Evolutionary conservation across 1,139 yeast genomes (phyloP).

Genomic region (Taiozyma sp.): DNA sequence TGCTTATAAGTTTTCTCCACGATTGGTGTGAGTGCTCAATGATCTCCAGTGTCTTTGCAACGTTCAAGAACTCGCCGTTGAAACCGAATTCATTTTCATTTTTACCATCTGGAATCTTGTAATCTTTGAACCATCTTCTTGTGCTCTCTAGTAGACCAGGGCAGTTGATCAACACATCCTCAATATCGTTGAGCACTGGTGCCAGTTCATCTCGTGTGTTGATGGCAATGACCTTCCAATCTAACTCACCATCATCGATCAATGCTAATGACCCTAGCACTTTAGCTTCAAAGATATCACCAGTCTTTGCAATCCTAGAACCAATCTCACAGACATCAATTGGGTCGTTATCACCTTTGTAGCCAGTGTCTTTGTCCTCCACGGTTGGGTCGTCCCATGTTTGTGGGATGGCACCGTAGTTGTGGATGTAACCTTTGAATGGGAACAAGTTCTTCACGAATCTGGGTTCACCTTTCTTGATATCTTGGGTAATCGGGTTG

Average conservation of each 20-base stretch:
- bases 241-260: conserved; percentile 96
- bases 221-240: conserved; percentile 92
- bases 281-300: conserved; percentile 80
- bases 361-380: conserved; percentile 40
- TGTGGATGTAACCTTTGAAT: conserved; percentile 92
- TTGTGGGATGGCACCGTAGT: conserved; percentile 98
- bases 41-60: conserved; percentile 64
- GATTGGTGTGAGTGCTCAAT: conserved; percentile 74
- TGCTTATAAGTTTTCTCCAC: conserved; percentile 67
- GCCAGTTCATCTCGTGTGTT: conserved; percentile 82
- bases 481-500: conserved; percentile 93
- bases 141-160: conserved; percentile 87
- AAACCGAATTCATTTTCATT: conserved; percentile 84
- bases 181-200: conserved; percentile 64
- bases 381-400: conserved; percentile 84
- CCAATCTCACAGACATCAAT: conserved; percentile 96
- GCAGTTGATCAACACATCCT: conserved; percentile 76
- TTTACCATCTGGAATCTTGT: conserved; percentile 93
- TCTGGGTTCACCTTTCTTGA: conserved; percentile 83
- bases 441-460: conserved; percentile 93
- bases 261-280: conserved; percentile 90
- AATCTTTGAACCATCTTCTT: conserved; percentile 90
- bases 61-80: conserved; percentile 73
- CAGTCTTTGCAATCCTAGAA: conserved; percentile 46
- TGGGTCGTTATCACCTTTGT: conserved; percentile 93